Percentiles rank a stretch among this genome's conserved stretches.
Evolutionary conservation across 257 asterid species (phyloP).

Genomic region (Orobanche coerulescens): DNA sequence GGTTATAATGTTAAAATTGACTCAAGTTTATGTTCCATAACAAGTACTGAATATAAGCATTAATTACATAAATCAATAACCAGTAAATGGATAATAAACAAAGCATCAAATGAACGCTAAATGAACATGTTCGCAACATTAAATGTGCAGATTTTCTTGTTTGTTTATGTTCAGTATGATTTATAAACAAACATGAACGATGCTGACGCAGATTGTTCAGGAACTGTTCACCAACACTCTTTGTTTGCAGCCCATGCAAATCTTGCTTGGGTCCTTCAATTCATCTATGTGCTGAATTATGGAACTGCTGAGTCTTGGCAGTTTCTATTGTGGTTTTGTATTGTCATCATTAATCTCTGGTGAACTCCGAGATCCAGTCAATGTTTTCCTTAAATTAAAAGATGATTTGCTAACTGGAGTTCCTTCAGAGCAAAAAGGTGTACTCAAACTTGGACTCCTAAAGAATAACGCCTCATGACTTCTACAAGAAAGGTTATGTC

Average conservation of each 20-base stretch:
- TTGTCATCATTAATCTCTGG: neutral
- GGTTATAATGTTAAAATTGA: neutral
- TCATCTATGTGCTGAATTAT: neutral
- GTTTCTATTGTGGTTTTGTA: neutral
- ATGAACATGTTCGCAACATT: neutral
- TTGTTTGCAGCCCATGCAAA: no score
- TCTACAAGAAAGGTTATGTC: neutral
- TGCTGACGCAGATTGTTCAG: no score
- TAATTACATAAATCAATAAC: no score
- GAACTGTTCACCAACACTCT: no score
- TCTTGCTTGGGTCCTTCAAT: neutral
- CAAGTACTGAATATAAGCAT: neutral
- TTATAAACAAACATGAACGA: no score
- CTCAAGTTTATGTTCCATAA: neutral
- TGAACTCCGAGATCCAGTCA: neutral
- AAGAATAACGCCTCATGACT: neutral
- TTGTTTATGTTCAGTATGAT: no score
- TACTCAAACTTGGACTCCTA: neutral
- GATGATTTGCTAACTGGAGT: neutral
- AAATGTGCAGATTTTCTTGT: no score
- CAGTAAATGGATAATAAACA: neutral
- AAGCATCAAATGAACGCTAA: neutral
- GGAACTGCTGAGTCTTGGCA: neutral
- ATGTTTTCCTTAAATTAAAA: neutral
- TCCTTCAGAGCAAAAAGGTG: neutral